Percentiles rank a stretch among this genome's conserved stretches.
These are phyloP conservation scores for Craterostigma plantagineum DNA, from an alignment of 257 asterid species.

Conservation along the genomic window DNA sequence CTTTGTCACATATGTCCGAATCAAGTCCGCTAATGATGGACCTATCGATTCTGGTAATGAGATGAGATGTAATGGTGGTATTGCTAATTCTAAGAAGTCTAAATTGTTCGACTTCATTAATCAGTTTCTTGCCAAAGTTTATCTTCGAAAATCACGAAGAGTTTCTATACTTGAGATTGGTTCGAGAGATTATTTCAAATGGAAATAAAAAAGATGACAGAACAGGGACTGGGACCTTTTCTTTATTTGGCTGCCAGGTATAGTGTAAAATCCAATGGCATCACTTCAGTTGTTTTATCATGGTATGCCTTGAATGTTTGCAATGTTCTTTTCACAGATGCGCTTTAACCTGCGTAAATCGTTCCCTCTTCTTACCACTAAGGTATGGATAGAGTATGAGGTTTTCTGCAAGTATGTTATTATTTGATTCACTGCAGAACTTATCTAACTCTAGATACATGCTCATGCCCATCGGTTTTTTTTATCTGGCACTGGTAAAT, in stretches of 20 bases:
- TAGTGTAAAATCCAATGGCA: neutral
- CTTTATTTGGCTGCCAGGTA: constrained; percentile 95
- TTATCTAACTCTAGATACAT: neutral
- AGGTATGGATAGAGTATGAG: constrained; percentile 22
- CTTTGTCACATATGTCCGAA: constrained; percentile 60
- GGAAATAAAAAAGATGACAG: constrained; percentile 70
- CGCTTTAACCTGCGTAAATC: constrained; percentile 73
- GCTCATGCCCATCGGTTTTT: constrained; percentile 1
- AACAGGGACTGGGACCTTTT: constrained; percentile 83
- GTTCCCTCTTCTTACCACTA: constrained; percentile 91
- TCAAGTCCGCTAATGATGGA: constrained; percentile 15
- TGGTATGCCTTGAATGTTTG: constrained; percentile 1
- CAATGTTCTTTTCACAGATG: constrained; percentile 40
- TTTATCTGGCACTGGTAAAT: neutral
- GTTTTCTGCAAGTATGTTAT: constrained; percentile 2
- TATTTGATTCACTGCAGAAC: neutral
- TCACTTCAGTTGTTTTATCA: neutral
- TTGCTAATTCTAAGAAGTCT: constrained; percentile 16
- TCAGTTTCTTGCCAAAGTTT: constrained; percentile 54
- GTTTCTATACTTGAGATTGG: constrained; percentile 49
- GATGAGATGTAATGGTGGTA: constrained; percentile 4
- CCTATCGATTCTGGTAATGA: constrained; percentile 15
- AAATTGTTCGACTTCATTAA: constrained; percentile 32
- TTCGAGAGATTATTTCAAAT: constrained; percentile 59
- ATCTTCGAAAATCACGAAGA: constrained; percentile 77